Evolutionary conservation across 768 basidiomycete species (phyloP).

Genomic region (Auricularia sp.): DNA sequence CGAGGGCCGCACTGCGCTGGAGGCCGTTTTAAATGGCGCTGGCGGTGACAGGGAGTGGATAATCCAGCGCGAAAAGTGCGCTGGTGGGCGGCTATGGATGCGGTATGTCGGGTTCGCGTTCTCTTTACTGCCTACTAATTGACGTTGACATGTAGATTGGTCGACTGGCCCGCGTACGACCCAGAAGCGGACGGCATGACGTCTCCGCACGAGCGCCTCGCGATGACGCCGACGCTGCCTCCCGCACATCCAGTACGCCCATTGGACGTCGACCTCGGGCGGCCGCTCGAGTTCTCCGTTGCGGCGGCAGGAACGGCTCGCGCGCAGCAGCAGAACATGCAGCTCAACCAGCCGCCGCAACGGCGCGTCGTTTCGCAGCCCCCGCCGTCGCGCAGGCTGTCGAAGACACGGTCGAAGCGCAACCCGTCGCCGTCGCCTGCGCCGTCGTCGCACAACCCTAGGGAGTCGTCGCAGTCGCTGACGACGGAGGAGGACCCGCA

Average conservation of each 20-base stretch:
- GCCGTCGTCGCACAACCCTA: background rate
- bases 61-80: slow-evolving; percentile 13
- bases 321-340: no score
- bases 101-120: slow-evolving; percentile 3
- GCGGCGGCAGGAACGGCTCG: no score
- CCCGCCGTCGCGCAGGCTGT: background rate
- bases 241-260: background rate
- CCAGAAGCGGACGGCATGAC: background rate
- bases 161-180: background rate
- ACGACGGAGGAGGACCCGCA: background rate
- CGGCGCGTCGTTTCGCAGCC: background rate
- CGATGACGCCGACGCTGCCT: background rate
- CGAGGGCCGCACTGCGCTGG: slow-evolving; percentile 13
- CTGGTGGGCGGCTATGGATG: slow-evolving; percentile 13
- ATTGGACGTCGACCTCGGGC: no score
- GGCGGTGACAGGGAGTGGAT: slow-evolving; percentile 10
- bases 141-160: no score
- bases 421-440: background rate
- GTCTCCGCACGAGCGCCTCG: background rate
- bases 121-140: no score
- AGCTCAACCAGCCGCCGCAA: no score
- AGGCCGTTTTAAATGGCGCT: slow-evolving; percentile 7
- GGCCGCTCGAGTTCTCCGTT: no score
- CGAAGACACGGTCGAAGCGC: background rate
- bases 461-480: background rate